Conservation (phyloP, 163 green algal species). For the Scenedesmus sp. region DNA sequence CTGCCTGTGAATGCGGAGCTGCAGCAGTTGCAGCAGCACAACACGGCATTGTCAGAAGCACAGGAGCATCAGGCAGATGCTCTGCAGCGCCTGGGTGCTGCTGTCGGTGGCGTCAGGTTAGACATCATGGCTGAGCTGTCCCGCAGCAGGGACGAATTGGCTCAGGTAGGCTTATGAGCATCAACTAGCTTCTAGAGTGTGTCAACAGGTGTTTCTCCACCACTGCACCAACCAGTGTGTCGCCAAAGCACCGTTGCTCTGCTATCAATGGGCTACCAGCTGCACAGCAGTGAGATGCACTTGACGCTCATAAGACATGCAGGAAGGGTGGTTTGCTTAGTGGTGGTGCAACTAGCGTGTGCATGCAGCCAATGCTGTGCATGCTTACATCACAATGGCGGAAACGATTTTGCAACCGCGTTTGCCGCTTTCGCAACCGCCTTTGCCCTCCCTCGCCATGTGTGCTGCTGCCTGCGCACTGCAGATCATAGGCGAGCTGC, state of each 20-base stretch:
- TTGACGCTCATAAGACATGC: background rate
- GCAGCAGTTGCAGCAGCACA: slow-evolving; percentile 13
- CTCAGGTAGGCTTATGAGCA: slow-evolving; percentile 10
- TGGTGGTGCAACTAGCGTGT: too few species aligned
- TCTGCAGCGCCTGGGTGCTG: background rate
- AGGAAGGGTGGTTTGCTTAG: background rate
- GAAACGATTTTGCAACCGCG: background rate
- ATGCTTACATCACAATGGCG: too few species aligned
- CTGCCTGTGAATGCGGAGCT: slow-evolving; percentile 12
- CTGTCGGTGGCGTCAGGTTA: background rate
- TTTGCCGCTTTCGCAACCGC: too few species aligned
- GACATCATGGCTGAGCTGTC: slow-evolving; percentile 9
- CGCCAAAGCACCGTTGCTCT: background rate
- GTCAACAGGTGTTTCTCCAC: background rate
- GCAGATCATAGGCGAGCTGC: slow-evolving; percentile 47
- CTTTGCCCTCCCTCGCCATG: too few species aligned
- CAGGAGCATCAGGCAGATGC: slow-evolving; percentile 23
- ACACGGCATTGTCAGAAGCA: background rate
- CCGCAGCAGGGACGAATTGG: slow-evolving; percentile 4
- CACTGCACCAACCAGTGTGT: background rate
- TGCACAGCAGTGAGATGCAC: background rate
- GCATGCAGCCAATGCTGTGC: too few species aligned
- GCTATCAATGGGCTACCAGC: background rate
- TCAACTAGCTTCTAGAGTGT: too few species aligned
- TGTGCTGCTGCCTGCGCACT: background rate